Evolutionary conservation across 331 rosid species (phyloP).

Genomic region (Malus hybrid): DNA sequence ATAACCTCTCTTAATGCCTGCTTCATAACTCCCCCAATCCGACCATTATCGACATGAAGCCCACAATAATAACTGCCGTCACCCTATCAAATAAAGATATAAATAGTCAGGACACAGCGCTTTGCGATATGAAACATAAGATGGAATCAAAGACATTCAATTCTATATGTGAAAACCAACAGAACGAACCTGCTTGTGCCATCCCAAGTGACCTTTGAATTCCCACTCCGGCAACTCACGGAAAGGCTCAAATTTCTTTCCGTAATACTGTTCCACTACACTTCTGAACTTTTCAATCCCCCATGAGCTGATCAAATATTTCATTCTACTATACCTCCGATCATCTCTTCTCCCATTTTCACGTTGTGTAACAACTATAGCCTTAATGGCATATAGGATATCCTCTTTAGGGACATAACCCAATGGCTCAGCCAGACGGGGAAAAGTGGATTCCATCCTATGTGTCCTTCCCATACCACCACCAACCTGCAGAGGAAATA

Average conservation of each 20-base stretch:
- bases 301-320: slow-evolving; percentile 90
- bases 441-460: slow-evolving; percentile 74
- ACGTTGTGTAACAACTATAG: slow-evolving; percentile 92
- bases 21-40: slow-evolving; percentile 84
- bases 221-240: slow-evolving; percentile 84
- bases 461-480: slow-evolving; percentile 99
- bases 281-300: slow-evolving; percentile 87
- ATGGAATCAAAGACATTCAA: background rate
- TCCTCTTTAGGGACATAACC: slow-evolving; percentile 96
- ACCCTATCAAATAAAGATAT: slow-evolving; percentile 44
- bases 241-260: slow-evolving; percentile 80
- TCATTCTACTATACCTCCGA: slow-evolving; percentile 91
- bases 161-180: background rate
- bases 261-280: slow-evolving; percentile 76
- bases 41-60: slow-evolving; percentile 90
- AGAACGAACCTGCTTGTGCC: slow-evolving; percentile 91
- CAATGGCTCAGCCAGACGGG: slow-evolving; percentile 81
- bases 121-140: background rate
- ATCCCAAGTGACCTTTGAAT: slow-evolving; percentile 88
- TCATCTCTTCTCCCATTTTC: slow-evolving; percentile 98
- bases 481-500: slow-evolving; percentile 68
- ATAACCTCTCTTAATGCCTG: slow-evolving; percentile 80
- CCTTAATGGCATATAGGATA: slow-evolving; percentile 87
- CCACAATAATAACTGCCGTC: slow-evolving; percentile 84
- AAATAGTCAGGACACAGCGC: background rate